A percentile compares a stretch with the other conserved stretches of the same genome.
phyloP scores from a whole-genome alignment of 495 filamentous ascomycete genomes.

The Trichocladium antarcticum region DNA sequence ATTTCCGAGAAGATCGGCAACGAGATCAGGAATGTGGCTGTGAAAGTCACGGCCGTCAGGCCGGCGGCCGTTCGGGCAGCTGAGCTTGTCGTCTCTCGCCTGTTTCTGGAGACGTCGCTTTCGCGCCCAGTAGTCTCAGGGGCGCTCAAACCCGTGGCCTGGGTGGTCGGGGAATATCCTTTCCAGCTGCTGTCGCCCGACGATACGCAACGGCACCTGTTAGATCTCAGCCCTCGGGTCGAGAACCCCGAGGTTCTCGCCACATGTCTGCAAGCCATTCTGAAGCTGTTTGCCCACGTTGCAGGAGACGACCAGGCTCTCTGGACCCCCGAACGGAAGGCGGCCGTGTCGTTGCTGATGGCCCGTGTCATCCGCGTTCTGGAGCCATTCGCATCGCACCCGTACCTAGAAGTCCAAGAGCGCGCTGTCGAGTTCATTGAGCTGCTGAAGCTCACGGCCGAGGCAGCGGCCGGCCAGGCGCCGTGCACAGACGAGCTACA shows the following conservation, averaged over 20 bases:
- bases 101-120: slow-evolving; percentile 32
- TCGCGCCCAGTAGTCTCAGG: slow-evolving; percentile 38
- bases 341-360: slow-evolving; percentile 61
- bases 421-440: slow-evolving; percentile 86
- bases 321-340: slow-evolving; percentile 58
- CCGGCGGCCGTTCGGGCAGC: slow-evolving; percentile 70
- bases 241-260: slow-evolving; percentile 48
- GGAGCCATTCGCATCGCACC: slow-evolving; percentile 65
- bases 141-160: slow-evolving; percentile 60
- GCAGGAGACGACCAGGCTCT: slow-evolving; percentile 41
- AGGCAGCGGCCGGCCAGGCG: slow-evolving; percentile 59
- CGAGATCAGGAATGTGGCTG: slow-evolving; percentile 77
- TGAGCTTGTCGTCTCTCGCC: slow-evolving; percentile 53
- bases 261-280: slow-evolving; percentile 72
- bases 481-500: slow-evolving; percentile 42
- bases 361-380: slow-evolving; percentile 70
- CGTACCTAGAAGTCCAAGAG: slow-evolving; percentile 91
- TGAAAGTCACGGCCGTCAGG: slow-evolving; percentile 78
- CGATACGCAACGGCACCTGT: slow-evolving; percentile 56
- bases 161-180: slow-evolving; percentile 83
- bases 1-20: slow-evolving; percentile 64
- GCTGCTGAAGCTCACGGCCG: slow-evolving; percentile 69
- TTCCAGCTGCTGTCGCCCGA: slow-evolving; percentile 52
- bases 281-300: slow-evolving; percentile 69
- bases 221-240: slow-evolving; percentile 55